Evolutionary conservation across 2,329 filamentous ascomycete genomes (phyloP), one percentile per base, ranked within the genome.

Genomic region (Cercospora sojina): DNA sequence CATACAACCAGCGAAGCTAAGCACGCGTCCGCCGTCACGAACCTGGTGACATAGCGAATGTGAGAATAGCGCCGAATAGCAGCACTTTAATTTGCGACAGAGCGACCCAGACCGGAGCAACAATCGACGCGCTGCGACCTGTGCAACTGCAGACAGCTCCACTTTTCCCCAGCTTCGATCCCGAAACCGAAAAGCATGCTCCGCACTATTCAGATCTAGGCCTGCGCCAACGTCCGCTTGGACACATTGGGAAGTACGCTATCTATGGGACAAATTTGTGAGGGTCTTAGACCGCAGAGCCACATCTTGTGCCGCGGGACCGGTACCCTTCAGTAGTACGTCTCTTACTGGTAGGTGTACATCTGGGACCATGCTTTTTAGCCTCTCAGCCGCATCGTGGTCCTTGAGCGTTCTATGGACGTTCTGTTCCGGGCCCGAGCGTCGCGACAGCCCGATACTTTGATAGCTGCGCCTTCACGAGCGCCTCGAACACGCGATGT

Each of bases 401-500:
- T 51, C 35, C 23, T 51, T 47, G 38, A 25, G 20, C 27, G 41
- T 32, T 49, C 38, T 23, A 51, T 61, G 23, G 59, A 61, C 12
- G n/a, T 31, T 51, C 59, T 20, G 27, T 20, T 20, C 59, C 59
- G 27, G 41, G 23, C 29, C 59, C 38, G 59, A 49, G 25, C 23
- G n/a, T 47, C 23, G 18, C 20, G 43, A 23, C 20, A 49, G 38
- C 25, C 23, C 18, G 16, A 49, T 61, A 47, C 38, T 20, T 47
- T 61, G 47, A 18, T 43, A 47, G 59, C 41, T 27, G 51, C 41
- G 35, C 59, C 49, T 29, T 61, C 25, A 51, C 18, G 41, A 61
- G 59, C 41, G 59, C 59, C 59, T 61, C 59, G 59, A 51, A 27
- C 59, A 61, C 16, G 59, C 59, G 25, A 61, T 47, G 59, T 18